Evolutionary conservation across 2,329 filamentous ascomycete genomes (phyloP).

Genomic region (Alternaria brassicae): DNA sequence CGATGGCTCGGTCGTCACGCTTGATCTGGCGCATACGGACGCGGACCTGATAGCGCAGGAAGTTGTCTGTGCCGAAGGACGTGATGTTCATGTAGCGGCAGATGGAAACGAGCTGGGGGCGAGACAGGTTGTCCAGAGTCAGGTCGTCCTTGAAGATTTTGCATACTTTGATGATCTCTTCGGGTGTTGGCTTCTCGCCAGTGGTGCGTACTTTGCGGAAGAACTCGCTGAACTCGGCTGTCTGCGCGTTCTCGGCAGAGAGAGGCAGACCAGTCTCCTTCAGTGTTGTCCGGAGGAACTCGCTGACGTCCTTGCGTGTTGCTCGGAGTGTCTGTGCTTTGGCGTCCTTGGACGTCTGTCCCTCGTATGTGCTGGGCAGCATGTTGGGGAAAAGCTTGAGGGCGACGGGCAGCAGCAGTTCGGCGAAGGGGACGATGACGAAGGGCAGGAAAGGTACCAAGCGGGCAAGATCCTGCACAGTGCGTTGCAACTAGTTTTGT

Average conservation of each 20-base stretch:
- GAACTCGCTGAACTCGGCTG: constrained; percentile 93
- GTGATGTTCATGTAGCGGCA: constrained; percentile 98
- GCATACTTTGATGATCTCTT: constrained; percentile 98
- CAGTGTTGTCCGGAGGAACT: constrained; percentile 85
- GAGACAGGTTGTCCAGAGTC: constrained; percentile 94
- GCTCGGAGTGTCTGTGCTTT: constrained; percentile 83
- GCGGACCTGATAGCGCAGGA: constrained; percentile 95
- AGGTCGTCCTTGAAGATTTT: constrained; percentile 98
- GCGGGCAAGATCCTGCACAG: constrained; percentile 90
- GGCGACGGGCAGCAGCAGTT: constrained; percentile 88
- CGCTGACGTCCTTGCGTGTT: constrained; percentile 91
- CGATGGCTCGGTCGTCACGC: constrained; percentile 93
- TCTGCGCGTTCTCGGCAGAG: constrained; percentile 82
- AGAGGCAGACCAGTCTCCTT: constrained; percentile 93
- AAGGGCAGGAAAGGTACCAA: constrained; percentile 97
- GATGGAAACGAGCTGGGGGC: constrained; percentile 95
- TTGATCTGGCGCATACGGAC: constrained; percentile 99
- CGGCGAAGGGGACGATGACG: constrained; percentile 94
- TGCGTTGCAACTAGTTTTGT: constrained; percentile 72
- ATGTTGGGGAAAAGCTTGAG: constrained; percentile 96
- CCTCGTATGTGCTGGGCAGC: constrained; percentile 96
- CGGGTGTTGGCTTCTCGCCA: constrained; percentile 83
- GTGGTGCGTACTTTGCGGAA: constrained; percentile 92
- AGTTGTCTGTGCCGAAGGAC: constrained; percentile 95
- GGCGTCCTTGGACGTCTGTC: constrained; percentile 84